Base-by-base conservation (phyloP, 2,329 filamentous ascomycete genomes). In the Verticillium nonalfalfae region DNA sequence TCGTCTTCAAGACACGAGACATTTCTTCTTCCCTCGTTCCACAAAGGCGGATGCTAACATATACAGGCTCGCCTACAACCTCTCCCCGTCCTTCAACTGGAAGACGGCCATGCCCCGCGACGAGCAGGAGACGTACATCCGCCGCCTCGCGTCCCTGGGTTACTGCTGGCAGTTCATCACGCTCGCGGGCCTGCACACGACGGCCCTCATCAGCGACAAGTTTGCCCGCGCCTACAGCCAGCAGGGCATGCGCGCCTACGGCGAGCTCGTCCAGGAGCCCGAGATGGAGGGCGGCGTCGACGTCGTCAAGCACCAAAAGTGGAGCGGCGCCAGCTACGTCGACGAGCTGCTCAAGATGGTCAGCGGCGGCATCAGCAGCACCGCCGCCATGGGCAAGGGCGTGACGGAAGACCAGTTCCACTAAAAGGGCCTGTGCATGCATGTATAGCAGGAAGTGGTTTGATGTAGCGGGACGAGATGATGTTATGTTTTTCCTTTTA, bases 101-200 rank as follows among this genome's bases (percentile, higher is more conserved):
- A 98, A 98, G 83, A 85, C 93, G 62, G 95, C 94, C 70, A 97
- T 97, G 93, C 84, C 91, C 55, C 87, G 90, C 67, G 83, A 85
- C 59, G 94, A 98, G 75, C 95, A 99, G 79, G 92, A 97, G 80
- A 99, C 95, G 21, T 99, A 98, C 81, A 99, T 99, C 80, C 82
- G 88, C 65, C 91, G 95, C 52, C 90, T 99, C 50, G 93, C 88
- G 64, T 72, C 80, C 65, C 85, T 99, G 57, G 95, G 95, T 65
- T 99, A 99, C 85, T 96, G 92, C 86, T 99, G 95, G 95, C 95
- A 99, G 78, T 99, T 99, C 83, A 99, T 99, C 81, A 99, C 95
- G n/a, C 86, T 99, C 56, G 95, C 94, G 5, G 95, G 95, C 68
- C 84, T 99, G 73, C 95, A 99, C 82, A 96, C 92, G 65, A 97